Evolutionary conservation across 2,329 filamentous ascomycete genomes (phyloP).

Genomic region (Penicillium occitanis): DNA sequence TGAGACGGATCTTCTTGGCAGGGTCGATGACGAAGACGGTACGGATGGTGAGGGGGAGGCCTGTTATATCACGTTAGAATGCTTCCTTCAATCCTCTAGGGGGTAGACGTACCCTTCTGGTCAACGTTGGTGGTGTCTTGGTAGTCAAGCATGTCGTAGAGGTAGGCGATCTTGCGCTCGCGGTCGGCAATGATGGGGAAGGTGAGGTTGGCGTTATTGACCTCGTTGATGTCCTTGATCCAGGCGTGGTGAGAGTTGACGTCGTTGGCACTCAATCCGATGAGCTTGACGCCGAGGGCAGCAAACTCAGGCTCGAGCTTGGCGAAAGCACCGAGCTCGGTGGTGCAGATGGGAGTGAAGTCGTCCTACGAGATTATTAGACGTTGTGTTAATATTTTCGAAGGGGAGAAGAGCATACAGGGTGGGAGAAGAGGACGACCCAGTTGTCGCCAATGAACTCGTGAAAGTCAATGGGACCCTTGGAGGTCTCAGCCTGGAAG

Average conservation of each 20-base stretch:
- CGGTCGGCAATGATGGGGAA: slow-evolving; percentile 85
- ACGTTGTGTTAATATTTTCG: not conserved
- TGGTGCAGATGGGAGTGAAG: slow-evolving; percentile 94
- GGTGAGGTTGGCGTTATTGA: slow-evolving; percentile 65
- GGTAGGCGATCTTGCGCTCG: slow-evolving; percentile 71
- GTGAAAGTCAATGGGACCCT: slow-evolving; percentile 68
- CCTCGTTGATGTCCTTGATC: slow-evolving; percentile 86
- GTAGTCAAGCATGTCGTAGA: slow-evolving; percentile 82
- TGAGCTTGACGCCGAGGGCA: slow-evolving; percentile 85
- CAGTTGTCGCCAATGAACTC: slow-evolving; percentile 69
- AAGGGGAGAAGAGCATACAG: slow-evolving; percentile 29
- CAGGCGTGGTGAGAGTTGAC: slow-evolving; percentile 79
- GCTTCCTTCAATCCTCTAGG: not conserved
- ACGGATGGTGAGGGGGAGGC: slow-evolving; percentile 87
- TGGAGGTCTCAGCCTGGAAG: slow-evolving; percentile 68
- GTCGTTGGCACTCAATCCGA: slow-evolving; percentile 82
- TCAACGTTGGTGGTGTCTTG: slow-evolving; percentile 80
- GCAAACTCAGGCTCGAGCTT: slow-evolving; percentile 86
- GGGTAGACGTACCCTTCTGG: slow-evolving; percentile 57
- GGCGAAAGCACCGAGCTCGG: slow-evolving; percentile 88
- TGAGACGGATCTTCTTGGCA: slow-evolving; percentile 87
- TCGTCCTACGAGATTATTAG: slow-evolving; percentile 50
- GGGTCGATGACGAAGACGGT: slow-evolving; percentile 95
- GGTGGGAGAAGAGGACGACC: slow-evolving; percentile 71
- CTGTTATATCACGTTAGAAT: slow-evolving; percentile 20